Evolutionary conservation across 345 rosid species (phyloP).

Genomic region (Populus tremula): DNA sequence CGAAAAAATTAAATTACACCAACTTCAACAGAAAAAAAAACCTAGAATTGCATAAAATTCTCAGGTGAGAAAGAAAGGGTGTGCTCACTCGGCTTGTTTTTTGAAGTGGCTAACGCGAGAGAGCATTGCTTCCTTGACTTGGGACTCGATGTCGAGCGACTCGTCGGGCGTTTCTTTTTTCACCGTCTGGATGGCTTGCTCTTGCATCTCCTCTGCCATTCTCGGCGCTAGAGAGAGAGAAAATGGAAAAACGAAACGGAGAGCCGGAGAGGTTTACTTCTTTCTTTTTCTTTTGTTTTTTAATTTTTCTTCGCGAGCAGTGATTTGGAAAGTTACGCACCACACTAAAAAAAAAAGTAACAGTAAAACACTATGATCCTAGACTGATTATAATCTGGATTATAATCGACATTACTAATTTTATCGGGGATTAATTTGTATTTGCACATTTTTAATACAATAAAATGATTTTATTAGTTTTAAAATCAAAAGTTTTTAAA

Average conservation of each 20-base stretch:
- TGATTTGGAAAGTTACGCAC: background rate
- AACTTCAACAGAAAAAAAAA: background rate
- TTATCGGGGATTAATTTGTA: too few relatives aligned
- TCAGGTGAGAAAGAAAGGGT: background rate
- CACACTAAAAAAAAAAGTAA: too few relatives aligned
- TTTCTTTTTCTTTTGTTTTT: background rate
- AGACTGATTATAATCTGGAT: too few relatives aligned
- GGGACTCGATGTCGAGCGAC: constrained; percentile 42
- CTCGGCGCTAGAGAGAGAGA: background rate
- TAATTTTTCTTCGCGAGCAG: background rate
- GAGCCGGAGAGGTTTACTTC: too few relatives aligned
- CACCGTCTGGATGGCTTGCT: constrained; percentile 11
- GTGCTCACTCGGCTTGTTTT: constrained; percentile 60
- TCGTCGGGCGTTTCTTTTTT: constrained; percentile 13
- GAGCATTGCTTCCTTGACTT: constrained; percentile 63
- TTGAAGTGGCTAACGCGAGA: constrained; percentile 65
- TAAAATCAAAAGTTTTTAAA: too few relatives aligned
- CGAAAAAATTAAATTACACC: background rate
- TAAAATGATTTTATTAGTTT: too few relatives aligned
- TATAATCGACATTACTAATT: too few relatives aligned
- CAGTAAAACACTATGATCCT: too few relatives aligned
- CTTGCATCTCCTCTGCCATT: constrained; percentile 41
- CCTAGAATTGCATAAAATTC: background rate
- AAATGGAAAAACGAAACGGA: background rate
- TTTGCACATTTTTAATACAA: too few relatives aligned